Percentiles rank a stretch among this genome's conserved stretches.
Conservation (phyloP, 2,329 filamentous ascomycete genomes). For the Colletotrichum lindemuthianum region DNA sequence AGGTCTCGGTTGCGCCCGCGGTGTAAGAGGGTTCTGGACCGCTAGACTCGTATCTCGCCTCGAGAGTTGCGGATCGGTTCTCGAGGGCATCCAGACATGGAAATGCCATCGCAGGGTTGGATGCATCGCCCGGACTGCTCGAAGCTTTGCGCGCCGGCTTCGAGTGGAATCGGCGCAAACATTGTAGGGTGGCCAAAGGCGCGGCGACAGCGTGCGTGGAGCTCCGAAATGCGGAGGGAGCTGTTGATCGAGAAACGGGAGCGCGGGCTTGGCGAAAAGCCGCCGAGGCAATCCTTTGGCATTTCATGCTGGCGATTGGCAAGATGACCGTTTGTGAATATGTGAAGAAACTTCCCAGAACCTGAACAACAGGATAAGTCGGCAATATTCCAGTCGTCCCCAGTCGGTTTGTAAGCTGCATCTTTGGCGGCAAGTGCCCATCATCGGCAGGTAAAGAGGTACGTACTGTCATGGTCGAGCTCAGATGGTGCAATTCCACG, state of each 20-base stretch:
- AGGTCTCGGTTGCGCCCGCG: slow-evolving; percentile 82
- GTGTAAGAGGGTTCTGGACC: slow-evolving; percentile 97
- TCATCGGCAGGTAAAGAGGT: slow-evolving; percentile 10
- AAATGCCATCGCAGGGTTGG: slow-evolving; percentile 88
- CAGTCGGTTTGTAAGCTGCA: slow-evolving; percentile 31
- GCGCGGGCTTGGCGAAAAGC: slow-evolving; percentile 35
- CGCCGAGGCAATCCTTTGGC: slow-evolving; percentile 33
- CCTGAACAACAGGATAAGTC: background rate
- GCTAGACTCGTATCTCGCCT: slow-evolving; percentile 71
- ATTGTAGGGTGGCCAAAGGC: slow-evolving; percentile 20
- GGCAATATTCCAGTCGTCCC: slow-evolving; percentile 1
- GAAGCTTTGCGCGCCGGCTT: slow-evolving; percentile 32
- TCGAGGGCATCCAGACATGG: slow-evolving; percentile 90
- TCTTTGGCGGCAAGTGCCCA: slow-evolving; percentile 12
- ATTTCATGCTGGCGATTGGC: slow-evolving; percentile 32
- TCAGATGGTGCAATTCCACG: slow-evolving; percentile 35
- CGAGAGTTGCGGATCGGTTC: slow-evolving; percentile 78
- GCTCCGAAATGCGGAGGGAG: slow-evolving; percentile 23
- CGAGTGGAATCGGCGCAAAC: slow-evolving; percentile 31
- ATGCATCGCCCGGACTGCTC: slow-evolving; percentile 54
- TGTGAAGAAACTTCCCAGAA: background rate
- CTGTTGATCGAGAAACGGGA: slow-evolving; percentile 6
- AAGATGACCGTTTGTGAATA: background rate
- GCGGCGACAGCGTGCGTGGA: background rate
- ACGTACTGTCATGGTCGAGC: too few species aligned